These are phyloP conservation scores for Penicillium sp. DNA, from an alignment of 2,329 filamentous ascomycete species.

Conservation along the genomic window DNA sequence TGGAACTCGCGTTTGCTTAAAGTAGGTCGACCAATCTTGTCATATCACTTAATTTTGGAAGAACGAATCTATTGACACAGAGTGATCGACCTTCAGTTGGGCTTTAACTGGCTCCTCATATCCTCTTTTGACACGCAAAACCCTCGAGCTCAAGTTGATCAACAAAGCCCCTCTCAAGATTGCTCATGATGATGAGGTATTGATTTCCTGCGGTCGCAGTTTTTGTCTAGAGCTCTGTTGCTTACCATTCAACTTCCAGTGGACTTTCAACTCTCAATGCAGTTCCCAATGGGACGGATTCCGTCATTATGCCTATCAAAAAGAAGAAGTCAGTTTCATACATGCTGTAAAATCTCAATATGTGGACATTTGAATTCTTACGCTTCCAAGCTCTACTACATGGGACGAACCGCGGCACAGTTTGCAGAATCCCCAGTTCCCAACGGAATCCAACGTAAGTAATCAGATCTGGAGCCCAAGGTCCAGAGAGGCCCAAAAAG, in stretches of 20 bases:
- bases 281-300: conserved; percentile 18
- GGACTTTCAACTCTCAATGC: conserved; percentile 15
- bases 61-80: background rate
- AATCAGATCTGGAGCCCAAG: background rate
- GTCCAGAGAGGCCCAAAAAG: too few relatives aligned
- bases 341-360: background rate
- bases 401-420: conserved; percentile 4
- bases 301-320: conserved; percentile 15
- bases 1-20: conserved; percentile 12
- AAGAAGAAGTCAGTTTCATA: conserved; percentile 7
- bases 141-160: background rate
- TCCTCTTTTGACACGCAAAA: conserved; percentile 3
- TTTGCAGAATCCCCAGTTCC: background rate
- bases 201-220: too few relatives aligned
- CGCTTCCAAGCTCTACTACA: conserved; percentile 5
- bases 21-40: background rate
- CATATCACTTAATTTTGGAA: background rate
- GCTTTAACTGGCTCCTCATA: conserved; percentile 4
- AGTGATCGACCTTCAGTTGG: background rate
- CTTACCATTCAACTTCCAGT: background rate
- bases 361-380: background rate
- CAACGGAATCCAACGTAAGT: conserved; percentile 9
- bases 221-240: background rate
- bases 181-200: conserved; percentile 8
- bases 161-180: conserved; percentile 2